Base-by-base conservation (phyloP, 192 early-diverging fungal genomes). In the Tieghemiomyces parasiticus region DNA sequence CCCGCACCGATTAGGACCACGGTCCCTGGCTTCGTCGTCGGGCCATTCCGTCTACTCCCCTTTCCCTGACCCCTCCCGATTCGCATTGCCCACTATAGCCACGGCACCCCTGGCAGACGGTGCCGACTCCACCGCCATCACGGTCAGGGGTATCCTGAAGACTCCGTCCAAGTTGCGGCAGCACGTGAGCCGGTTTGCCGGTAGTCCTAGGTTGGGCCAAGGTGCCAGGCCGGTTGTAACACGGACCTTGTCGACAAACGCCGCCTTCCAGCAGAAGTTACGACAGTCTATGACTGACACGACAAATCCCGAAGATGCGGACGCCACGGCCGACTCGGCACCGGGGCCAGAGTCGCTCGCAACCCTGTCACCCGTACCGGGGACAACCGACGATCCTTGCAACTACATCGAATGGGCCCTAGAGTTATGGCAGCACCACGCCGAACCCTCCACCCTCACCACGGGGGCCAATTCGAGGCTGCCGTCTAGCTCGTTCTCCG, bases 41-140 rank as follows among this genome's bases (percentile, higher is more conserved):
- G 26, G 20, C 26, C 50, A 52, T 52, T 52, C 50, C 26, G 30
- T 52, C 30, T 52, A 52, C 30, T 52, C 50, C 1, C 50, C 50
- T 25, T 16, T 29, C 30, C 50, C 50, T 24, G 30, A 52, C 26
- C 16, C 50, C 1, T 30, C 50, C 50, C 2, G 30, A 2, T 20
- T 25, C 2, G 24, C 2, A 25, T 29, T 16, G 14, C 14, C 50
- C 19, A 52, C 2, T 24, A 24, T 28, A 29, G 26, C 50, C 26
- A 16, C 50, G 26, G 26, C 30, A 14, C 14, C 24, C 19, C 12
- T 28, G 13, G 16, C 50, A 2, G 26, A 52, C 24, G 4, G 13
- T 8, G 26, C 50, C 2, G 14, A 6, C 38, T 16, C 38, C 38
- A 16, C 38, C 16, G 8, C 38, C 38, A 42, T 10, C 16, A 16